Conservation (phyloP, 2,329 filamentous ascomycete genomes). For the Diaporthe humulicola region DNA sequence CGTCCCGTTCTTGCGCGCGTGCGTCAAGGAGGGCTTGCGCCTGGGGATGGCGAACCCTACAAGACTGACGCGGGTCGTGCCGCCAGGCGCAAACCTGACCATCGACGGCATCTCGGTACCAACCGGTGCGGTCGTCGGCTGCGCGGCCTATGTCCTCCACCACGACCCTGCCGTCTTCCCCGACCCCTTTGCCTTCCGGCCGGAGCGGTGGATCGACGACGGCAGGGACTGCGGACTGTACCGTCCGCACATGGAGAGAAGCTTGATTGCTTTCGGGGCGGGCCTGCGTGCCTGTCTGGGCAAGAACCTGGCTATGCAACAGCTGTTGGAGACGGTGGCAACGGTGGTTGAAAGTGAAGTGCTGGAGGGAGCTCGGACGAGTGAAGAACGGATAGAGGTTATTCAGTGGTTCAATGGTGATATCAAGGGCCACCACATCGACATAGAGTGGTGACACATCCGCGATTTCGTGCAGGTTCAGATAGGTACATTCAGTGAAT, state of each 20-base stretch:
- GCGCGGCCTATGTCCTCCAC: slow-evolving; percentile 73
- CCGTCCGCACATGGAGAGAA: slow-evolving; percentile 1
- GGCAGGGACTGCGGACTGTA: not conserved
- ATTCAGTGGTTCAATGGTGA: slow-evolving; percentile 38
- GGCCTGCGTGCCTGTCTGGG: slow-evolving; percentile 44
- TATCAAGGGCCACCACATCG: slow-evolving; percentile 35
- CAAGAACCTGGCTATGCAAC: slow-evolving; percentile 40
- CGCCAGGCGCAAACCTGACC: slow-evolving; percentile 31
- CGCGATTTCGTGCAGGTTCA: not conserved
- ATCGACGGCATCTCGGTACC: slow-evolving; percentile 67
- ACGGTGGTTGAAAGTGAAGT: slow-evolving; percentile 22
- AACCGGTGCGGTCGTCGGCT: slow-evolving; percentile 72
- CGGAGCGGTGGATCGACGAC: slow-evolving; percentile 42
- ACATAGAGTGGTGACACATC: slow-evolving; percentile 24
- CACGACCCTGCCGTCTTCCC: slow-evolving; percentile 43
- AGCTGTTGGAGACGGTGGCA: slow-evolving; percentile 29
- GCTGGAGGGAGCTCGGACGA: slow-evolving; percentile 25
- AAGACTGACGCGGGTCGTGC: slow-evolving; percentile 39
- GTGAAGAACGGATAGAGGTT: slow-evolving; percentile 32
- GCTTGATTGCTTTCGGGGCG: slow-evolving; percentile 43
- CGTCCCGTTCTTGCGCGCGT: slow-evolving; percentile 59
- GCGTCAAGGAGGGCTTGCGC: slow-evolving; percentile 42
- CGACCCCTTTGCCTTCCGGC: slow-evolving; percentile 39
- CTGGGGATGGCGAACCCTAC: slow-evolving; percentile 42
- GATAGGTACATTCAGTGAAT: not conserved